phyloP scores from a whole-genome alignment of 169 alveolate genomes.

The Cyclospora cayetanensis region DNA sequence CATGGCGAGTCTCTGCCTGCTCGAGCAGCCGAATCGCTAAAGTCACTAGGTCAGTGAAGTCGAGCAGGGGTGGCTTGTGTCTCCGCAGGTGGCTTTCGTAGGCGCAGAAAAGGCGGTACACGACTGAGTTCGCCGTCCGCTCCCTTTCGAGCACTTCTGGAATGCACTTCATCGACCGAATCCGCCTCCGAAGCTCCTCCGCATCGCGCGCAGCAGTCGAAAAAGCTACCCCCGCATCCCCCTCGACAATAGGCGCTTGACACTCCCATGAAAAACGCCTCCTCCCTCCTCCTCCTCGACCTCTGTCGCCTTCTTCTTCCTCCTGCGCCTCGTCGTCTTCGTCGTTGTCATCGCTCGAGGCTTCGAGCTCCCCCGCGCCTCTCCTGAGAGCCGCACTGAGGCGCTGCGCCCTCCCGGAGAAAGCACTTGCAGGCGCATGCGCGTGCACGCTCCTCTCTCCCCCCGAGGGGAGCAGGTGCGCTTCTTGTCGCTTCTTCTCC shows the following conservation, averaged over 20 bases:
- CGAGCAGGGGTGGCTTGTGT: slow-evolving; percentile 77
- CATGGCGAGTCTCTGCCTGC: slow-evolving; percentile 57
- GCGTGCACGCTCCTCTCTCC: slow-evolving; percentile 4
- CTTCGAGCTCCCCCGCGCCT: neutral
- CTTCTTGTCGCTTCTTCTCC: slow-evolving; percentile 23
- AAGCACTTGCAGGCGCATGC: slow-evolving; percentile 16
- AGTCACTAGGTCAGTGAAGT: slow-evolving; percentile 76
- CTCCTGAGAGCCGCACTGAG: slow-evolving; percentile 39
- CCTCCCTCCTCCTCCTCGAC: neutral
- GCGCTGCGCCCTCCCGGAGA: neutral
- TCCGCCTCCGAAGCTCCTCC: slow-evolving; percentile 56
- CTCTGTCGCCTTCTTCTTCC: neutral
- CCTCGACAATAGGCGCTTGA: neutral
- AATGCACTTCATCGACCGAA: slow-evolving; percentile 36
- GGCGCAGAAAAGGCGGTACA: slow-evolving; percentile 36
- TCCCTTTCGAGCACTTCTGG: slow-evolving; percentile 59
- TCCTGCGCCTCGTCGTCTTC: slow-evolving; percentile 35
- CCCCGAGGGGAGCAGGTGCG: neutral
- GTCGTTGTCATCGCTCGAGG: slow-evolving; percentile 44
- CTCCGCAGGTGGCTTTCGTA: slow-evolving; percentile 64
- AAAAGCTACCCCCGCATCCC: neutral
- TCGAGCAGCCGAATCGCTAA: slow-evolving; percentile 72
- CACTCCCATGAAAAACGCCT: neutral
- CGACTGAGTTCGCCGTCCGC: slow-evolving; percentile 53
- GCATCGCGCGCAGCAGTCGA: slow-evolving; percentile 25